Evolutionary conservation across 352 stramenopile genomes (phyloP), one percentile per base, ranked within the genome.

Genomic region (Phytopythium litorale): DNA sequence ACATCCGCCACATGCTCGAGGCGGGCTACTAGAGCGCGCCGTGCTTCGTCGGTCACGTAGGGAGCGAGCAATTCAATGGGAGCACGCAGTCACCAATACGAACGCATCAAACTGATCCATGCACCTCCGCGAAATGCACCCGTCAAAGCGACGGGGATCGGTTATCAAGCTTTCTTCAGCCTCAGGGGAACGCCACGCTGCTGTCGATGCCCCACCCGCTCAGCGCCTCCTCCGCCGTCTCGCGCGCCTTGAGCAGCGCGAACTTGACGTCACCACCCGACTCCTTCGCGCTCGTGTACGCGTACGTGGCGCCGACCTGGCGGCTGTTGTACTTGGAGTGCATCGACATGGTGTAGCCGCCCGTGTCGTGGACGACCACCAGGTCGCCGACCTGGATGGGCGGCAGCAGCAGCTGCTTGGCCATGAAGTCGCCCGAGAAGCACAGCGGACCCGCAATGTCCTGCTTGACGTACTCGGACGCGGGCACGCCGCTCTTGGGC

Each of bases 381-480:
- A 82, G 78, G 67, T 97, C 86, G 11, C 83, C 84, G 30, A 83
- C 73, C 49, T 88, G 50, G 57, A 94, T 88, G n/a, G 75, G 76
- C 30, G 86, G 88, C 33, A 94, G 55, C 42, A 87, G 66, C 33
- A 87, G 64, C 52, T 93, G 77, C 64, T 88, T 87, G 33, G 79
- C 87, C 13, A 98, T 62, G 53, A 97, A 88, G 62, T 98, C 93
- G 4, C 92, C 93, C 12, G 87, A 92, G 58, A 98, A 98, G 66
- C 93, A 98, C 11, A 98, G 79, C 23, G 93, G 93, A 0, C 93
- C 93, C 0, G 89, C 93, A 49, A 98, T 88, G 55, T 98, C 85
- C 58, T 94, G 84, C 58, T 66, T 74, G 7, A 91, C 40, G 51
- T 84, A 87, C n/a, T 57, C 63, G 25, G 57, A 68, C 13, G 60